These are phyloP conservation scores for Penicillium sclerotiorum DNA, from an alignment of 2,329 filamentous ascomycete species.

Conservation along the genomic window DNA sequence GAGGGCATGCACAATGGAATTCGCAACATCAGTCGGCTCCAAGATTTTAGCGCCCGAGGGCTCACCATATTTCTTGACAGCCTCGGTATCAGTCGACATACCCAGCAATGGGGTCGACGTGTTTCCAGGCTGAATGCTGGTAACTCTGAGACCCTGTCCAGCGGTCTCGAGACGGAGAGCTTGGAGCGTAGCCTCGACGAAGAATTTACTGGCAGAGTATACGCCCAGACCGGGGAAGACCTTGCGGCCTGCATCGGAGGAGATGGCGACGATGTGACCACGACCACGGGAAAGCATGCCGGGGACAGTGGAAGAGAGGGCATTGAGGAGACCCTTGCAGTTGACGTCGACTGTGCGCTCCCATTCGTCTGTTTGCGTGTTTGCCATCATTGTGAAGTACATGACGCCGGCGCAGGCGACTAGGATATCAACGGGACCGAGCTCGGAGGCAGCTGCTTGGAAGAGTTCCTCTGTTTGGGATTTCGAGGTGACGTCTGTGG, in stretches of 20 bases:
- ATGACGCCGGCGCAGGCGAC: conserved; percentile 81
- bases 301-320: conserved; percentile 69
- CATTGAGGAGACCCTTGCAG: conserved; percentile 79
- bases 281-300: conserved; percentile 69
- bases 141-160: conserved; percentile 71
- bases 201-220: conserved; percentile 83
- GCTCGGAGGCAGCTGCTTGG: conserved; percentile 58
- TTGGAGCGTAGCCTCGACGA: conserved; percentile 81
- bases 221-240: conserved; percentile 80
- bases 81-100: conserved; percentile 76
- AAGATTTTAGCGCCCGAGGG: conserved; percentile 74
- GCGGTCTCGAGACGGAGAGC: conserved; percentile 74
- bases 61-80: conserved; percentile 76
- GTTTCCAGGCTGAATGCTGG: conserved; percentile 76
- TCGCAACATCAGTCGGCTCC: conserved; percentile 72
- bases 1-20: conserved; percentile 72
- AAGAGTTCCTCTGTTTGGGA: conserved; percentile 69
- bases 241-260: conserved; percentile 78
- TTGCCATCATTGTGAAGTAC: conserved; percentile 89
- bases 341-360: conserved; percentile 82
- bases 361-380: conserved; percentile 73
- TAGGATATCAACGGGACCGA: conserved; percentile 77
- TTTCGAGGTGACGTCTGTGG: conserved; percentile 72
- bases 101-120: conserved; percentile 71
- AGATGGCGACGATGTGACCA: conserved; percentile 79